Conservation (phyloP, 2,329 filamentous ascomycete species). For the Parastagonospora nodorum region DNA sequence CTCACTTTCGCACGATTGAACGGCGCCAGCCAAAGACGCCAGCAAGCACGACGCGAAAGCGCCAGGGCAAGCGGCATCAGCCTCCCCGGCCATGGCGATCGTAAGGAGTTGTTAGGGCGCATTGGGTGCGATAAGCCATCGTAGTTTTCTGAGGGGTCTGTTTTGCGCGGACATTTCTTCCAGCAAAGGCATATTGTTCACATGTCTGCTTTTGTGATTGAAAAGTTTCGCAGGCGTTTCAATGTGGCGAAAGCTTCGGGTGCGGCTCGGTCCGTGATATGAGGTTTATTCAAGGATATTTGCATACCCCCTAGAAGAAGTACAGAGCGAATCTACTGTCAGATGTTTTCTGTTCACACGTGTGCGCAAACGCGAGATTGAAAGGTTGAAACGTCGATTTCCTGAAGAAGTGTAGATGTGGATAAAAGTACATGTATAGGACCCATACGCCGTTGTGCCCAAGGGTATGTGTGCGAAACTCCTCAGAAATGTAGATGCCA, state of each 20-base stretch:
- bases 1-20: conserved; percentile 64
- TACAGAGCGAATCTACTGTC: not conserved
- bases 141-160: not conserved
- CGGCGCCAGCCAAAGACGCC: conserved; percentile 52
- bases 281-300: not conserved
- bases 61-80: conserved; percentile 59
- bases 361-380: too few species aligned
- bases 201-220: not conserved
- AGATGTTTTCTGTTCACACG: not conserved
- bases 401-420: too few species aligned
- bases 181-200: not conserved
- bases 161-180: not conserved
- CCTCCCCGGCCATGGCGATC: conserved; percentile 72
- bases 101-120: conserved; percentile 79
- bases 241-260: not conserved
- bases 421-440: too few species aligned
- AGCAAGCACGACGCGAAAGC: conserved; percentile 57
- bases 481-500: too few species aligned
- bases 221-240: not conserved
- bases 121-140: conserved; percentile 79
- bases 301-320: conserved; percentile 1
- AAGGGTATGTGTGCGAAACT: too few species aligned
- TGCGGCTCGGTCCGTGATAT: not conserved
- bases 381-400: too few species aligned
- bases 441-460: too few species aligned